Base-by-base conservation (phyloP, 176 grass and related monocot genomes). In the Dactylis glomerata region DNA sequence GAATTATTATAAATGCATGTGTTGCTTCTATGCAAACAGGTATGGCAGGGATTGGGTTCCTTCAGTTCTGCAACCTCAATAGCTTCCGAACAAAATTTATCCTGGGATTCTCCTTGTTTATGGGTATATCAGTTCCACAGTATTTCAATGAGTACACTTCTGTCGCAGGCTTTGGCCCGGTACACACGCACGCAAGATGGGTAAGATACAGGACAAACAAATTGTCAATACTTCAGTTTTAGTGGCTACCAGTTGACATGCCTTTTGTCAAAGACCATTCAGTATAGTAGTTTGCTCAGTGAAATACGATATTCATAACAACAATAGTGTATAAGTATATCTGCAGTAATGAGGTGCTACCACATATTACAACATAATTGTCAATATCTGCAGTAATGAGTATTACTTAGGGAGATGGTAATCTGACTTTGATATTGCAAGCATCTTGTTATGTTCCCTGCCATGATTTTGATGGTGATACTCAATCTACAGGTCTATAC, bases 91-190 rank as follows among this genome's bases (percentile, higher is more conserved):
- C 85, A 42, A 95, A 93, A 66, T 98, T 98, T 74, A 98, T 98
- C 69, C 11, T 95, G 32, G 95, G 95, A 40, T 92, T 98, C 82
- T 98, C 92, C 10, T 75, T 98, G 80, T 98, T 98, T 68, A 91
- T 98, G 87, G 95, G 95, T 16, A 85, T 98, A 52, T 98, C 95
- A 0, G 85, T 98, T 68, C 95, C 95, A 72, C 92, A 98, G 57
- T 95, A 98, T 88, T 98, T 95, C 89, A 98, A 98, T 27, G 92
- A 98, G 77, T 98, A 93, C 57, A 95, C 91, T 10, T 86, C 89
- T 6, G 92, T 98, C 5, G 92, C 92, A 30, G 80, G 91, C 49
- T 90, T 90, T 73, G 95, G 95, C 15, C 95, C 95, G 0, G 95
- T 90, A n/a, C 92, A 95, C 87, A 98, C 92, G 0, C 64, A 44